A percentile compares a stretch with the other conserved stretches of the same genome.
These are phyloP conservation scores for Penicillium psychrosexuale DNA, from an alignment of 2,329 filamentous ascomycete species.

Conservation along the genomic window DNA sequence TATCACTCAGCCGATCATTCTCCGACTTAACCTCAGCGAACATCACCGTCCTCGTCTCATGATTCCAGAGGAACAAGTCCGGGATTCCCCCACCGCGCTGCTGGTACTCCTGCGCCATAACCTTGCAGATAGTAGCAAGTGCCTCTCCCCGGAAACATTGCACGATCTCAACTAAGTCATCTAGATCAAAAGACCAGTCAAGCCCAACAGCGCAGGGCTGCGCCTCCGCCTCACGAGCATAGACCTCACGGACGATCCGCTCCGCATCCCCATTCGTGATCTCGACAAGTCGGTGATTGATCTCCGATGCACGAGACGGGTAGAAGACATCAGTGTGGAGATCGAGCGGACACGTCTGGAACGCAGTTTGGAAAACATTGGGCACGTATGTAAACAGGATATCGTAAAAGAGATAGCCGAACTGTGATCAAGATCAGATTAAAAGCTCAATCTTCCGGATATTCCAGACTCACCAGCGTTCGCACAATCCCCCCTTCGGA, in stretches of 20 bases:
- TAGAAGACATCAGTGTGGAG: slow-evolving; percentile 93
- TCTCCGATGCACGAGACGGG: slow-evolving; percentile 77
- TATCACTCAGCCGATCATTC: slow-evolving; percentile 93
- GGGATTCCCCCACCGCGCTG: slow-evolving; percentile 84
- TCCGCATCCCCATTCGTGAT: slow-evolving; percentile 79
- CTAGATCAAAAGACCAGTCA: slow-evolving; percentile 80
- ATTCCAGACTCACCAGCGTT: slow-evolving; percentile 57
- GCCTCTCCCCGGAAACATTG: slow-evolving; percentile 75
- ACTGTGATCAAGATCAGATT: slow-evolving; percentile 34
- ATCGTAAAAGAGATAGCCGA: slow-evolving; percentile 88
- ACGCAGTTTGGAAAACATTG: slow-evolving; percentile 95
- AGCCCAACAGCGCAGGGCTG: slow-evolving; percentile 86
- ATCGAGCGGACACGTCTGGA: slow-evolving; percentile 90
- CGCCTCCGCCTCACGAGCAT: slow-evolving; percentile 64
- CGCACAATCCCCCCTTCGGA: slow-evolving; percentile 85
- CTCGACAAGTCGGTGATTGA: slow-evolving; percentile 80
- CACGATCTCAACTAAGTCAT: slow-evolving; percentile 76
- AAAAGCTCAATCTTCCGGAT: not conserved
- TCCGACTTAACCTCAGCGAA: slow-evolving; percentile 78
- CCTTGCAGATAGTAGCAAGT: slow-evolving; percentile 80
- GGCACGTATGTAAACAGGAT: slow-evolving; percentile 89
- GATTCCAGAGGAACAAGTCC: slow-evolving; percentile 85
- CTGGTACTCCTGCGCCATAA: slow-evolving; percentile 92
- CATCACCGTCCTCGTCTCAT: slow-evolving; percentile 61
- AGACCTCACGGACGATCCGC: slow-evolving; percentile 64